phyloP scores from a whole-genome alignment of 2,329 filamentous ascomycete genomes.

The Verticillium nubilum region DNA sequence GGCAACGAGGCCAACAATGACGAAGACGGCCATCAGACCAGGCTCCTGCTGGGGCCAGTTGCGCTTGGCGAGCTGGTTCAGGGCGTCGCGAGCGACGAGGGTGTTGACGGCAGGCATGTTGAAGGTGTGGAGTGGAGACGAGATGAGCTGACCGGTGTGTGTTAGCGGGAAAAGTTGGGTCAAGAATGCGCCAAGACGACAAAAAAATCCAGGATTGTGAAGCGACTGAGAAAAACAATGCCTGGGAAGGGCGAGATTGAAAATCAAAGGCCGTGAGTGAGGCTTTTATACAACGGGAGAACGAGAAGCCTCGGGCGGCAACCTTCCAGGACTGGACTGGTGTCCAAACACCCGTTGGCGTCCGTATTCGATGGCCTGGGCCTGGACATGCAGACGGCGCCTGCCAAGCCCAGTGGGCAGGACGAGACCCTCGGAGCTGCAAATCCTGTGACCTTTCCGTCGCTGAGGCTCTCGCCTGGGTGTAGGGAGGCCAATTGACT shows the following conservation, averaged over 20 bases:
- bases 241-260: background rate
- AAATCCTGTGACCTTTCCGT: background rate
- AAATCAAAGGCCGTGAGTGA: background rate
- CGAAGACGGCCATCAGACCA: slow-evolving; percentile 58
- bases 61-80: slow-evolving; percentile 40
- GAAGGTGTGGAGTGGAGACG: background rate
- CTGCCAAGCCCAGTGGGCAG: background rate
- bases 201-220: background rate
- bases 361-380: background rate
- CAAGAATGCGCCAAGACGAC: background rate
- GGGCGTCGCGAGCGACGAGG: background rate
- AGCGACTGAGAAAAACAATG: background rate
- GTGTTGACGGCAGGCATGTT: background rate
- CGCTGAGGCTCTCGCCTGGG: background rate
- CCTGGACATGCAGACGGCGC: background rate
- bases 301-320: background rate
- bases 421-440: background rate
- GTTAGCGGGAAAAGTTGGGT: background rate
- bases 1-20: slow-evolving; percentile 51
- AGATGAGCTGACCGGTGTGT: background rate
- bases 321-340: background rate
- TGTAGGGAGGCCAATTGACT: background rate
- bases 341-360: background rate
- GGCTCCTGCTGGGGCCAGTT: slow-evolving; percentile 54
- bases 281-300: background rate